Conservation (phyloP, 202 grass and related monocot species). For the Sporobolus alterniflorus region DNA sequence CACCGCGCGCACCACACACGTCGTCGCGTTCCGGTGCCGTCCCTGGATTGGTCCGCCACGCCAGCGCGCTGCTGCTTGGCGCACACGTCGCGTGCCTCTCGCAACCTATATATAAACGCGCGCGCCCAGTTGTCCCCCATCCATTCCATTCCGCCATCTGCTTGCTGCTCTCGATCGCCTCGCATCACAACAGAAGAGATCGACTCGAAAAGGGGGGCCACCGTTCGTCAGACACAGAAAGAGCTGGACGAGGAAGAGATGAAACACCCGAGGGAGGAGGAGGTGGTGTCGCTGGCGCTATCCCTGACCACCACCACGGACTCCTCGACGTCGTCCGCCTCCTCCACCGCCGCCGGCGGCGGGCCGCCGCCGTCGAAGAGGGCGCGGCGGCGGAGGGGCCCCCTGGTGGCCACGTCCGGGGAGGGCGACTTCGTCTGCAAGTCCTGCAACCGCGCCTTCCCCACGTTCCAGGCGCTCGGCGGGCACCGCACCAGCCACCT, state of each 20-base stretch:
- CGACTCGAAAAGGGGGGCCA: too few species aligned
- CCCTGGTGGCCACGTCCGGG: slow-evolving; percentile 27
- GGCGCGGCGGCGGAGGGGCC: background rate
- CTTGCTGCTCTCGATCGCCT: too few species aligned
- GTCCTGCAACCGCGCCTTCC: slow-evolving; percentile 66
- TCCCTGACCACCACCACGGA: slow-evolving; percentile 51
- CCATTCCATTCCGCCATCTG: too few species aligned
- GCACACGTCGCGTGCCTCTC: slow-evolving; percentile 32
- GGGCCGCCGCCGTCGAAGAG: background rate
- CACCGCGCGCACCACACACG: background rate
- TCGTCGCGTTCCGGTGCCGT: slow-evolving; percentile 28
- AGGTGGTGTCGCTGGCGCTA: slow-evolving; percentile 41
- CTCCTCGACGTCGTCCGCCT: background rate
- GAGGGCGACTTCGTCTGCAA: slow-evolving; percentile 67
- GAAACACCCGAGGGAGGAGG: slow-evolving; percentile 22
- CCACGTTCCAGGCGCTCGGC: slow-evolving; percentile 76
- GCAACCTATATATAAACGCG: slow-evolving; percentile 32
- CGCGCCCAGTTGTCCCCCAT: background rate
- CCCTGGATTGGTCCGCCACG: background rate
- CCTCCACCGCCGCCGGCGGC: background rate
- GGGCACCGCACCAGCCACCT: slow-evolving; percentile 81
- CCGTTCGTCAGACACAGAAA: too few species aligned
- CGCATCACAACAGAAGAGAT: too few species aligned
- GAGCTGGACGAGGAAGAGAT: too few species aligned
- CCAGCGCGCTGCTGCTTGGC: slow-evolving; percentile 26